Conservation (phyloP, 768 basidiomycete genomes). For the Suillus discolor region DNA sequence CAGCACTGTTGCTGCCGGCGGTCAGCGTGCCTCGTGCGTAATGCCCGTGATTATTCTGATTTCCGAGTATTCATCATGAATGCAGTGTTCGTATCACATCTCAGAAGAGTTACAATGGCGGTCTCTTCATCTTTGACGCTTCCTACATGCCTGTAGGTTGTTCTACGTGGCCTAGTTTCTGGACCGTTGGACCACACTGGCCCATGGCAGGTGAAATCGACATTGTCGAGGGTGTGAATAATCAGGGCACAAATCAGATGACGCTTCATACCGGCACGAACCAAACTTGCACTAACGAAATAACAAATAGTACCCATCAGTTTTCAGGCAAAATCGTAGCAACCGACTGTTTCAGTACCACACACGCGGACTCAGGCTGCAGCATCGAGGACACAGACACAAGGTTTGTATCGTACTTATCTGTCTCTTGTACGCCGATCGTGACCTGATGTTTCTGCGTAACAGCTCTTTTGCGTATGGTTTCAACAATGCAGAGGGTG, state of each 20-base stretch:
- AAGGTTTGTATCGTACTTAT: conserved; percentile 4
- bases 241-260: conserved; percentile 58
- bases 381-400: conserved; percentile 44
- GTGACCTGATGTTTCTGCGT: conserved; percentile 31
- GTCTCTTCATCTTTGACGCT: conserved; percentile 77
- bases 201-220: conserved; percentile 66
- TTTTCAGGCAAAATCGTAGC: conserved; percentile 25
- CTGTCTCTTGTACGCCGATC: conserved; percentile 21
- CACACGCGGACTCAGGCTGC: conserved; percentile 49
- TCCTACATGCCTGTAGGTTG: conserved; percentile 73
- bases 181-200: conserved; percentile 56
- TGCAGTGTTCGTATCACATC: too few relatives aligned
- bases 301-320: conserved; percentile 3
- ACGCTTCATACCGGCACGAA: conserved; percentile 61
- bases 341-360: conserved; percentile 43
- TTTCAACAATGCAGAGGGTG: conserved; percentile 42
- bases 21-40: conserved; percentile 54
- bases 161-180: conserved; percentile 62
- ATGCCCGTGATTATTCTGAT: neutral
- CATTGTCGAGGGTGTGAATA: conserved; percentile 73
- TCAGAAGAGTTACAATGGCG: conserved; percentile 45
- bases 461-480: conserved; percentile 41
- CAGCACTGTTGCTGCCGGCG: conserved; percentile 48
- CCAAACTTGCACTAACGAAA: conserved; percentile 36
- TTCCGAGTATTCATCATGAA: too few relatives aligned